Evolutionary conservation across 169 alveolate species (phyloP).

Genomic region (Cryptosporidium viatorum): DNA sequence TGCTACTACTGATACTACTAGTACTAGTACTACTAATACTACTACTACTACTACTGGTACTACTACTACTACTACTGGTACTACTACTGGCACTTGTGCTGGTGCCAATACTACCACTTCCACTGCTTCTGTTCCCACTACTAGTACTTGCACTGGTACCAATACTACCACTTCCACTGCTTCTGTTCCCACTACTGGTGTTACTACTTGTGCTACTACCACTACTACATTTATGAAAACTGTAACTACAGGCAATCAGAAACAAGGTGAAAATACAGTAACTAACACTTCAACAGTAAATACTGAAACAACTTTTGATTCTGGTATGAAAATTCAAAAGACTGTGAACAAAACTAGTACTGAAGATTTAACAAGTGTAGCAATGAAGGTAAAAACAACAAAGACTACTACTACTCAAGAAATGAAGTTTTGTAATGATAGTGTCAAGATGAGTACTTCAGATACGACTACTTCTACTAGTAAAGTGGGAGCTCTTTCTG

Average conservation of each 20-base stretch:
- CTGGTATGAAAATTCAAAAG: conserved; percentile 34
- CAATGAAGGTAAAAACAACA: conserved; percentile 6
- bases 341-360: neutral
- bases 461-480: neutral
- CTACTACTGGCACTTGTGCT: neutral
- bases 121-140: neutral
- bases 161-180: neutral
- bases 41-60: conserved; percentile 15
- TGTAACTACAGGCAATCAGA: neutral
- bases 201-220: neutral
- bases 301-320: conserved; percentile 6
- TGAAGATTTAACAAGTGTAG: neutral
- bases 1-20: neutral
- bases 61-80: neutral
- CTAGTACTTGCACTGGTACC: neutral
- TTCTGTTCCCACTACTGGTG: neutral
- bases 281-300: conserved; percentile 1
- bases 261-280: neutral
- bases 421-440: neutral
- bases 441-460: neutral
- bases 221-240: neutral
- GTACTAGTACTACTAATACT: neutral
- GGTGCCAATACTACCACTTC: neutral
- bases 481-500: neutral
- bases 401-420: conserved; percentile 21